Base-by-base conservation (phyloP, 257 asterid species). In the Solanum arcanum region DNA sequence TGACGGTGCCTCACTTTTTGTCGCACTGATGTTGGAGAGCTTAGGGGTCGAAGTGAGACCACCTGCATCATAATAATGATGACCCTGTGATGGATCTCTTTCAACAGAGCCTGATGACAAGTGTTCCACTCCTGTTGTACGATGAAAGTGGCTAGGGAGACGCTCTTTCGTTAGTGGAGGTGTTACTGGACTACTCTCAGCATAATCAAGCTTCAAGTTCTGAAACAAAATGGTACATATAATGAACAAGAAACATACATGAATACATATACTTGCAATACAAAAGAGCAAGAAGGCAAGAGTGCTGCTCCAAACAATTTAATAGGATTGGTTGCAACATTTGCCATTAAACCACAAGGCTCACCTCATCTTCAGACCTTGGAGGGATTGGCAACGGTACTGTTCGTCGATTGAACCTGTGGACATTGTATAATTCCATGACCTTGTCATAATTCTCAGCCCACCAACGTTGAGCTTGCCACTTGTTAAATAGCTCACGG, bases 391-490 rank as follows among this genome's bases (percentile, higher is more conserved):
- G 90, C 80, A 91, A 59, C 18, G 99, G 99, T 42, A 86, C 93
- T 41, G 94, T 91, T 59, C 90, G 94, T 81, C 86, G 94, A 77
- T 93, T 92, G 87, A 94, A 91, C 87, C 92, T 90, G 91, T 92
- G 95, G 89, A 96, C 98, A 62, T 96, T 96, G 94, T 96, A 96
- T 83, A 96, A 86, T 87, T 96, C 99, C 95, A 94, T 92, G 33
- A 96, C 98, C 88, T 91, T 96, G 87, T 96, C 98, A 64, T 91
- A 89, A 91, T 96, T 96, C 91, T 94, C 98, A 3, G 93, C 93
- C 99, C 99, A 96, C 99, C 99, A 96, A 72, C 88, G 86, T 88
- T 96, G 99, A 87, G 98, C 99, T 91, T 94, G 96, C 96, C 97
- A 93, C 91, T 95, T 96, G 91, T 92, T 94, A 90, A 95, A 96